These are phyloP conservation scores for Sporothrix curviconia DNA, from an alignment of 2,329 filamentous ascomycete species.

Conservation along the genomic window DNA sequence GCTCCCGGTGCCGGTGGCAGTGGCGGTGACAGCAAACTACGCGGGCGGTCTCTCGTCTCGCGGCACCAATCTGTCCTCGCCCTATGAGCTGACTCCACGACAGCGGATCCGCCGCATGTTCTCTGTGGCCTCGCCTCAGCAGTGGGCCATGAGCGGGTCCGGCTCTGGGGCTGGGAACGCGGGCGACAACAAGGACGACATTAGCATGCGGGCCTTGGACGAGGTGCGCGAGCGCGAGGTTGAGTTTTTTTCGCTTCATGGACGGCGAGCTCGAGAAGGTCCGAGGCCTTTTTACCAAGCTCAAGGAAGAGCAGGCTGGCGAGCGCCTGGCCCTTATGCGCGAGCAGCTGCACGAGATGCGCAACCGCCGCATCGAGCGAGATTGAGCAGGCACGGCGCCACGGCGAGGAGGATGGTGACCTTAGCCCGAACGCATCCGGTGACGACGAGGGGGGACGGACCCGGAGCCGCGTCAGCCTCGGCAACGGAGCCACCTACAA, in stretches of 20 bases:
- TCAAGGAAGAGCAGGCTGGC: slow-evolving; percentile 80
- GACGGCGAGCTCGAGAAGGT: slow-evolving; percentile 85
- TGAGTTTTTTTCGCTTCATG: slow-evolving; percentile 83
- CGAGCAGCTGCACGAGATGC: slow-evolving; percentile 88
- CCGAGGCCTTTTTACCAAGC: slow-evolving; percentile 78
- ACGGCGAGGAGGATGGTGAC: slow-evolving; percentile 17
- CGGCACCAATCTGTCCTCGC: neutral
- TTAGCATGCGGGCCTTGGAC: slow-evolving; percentile 38
- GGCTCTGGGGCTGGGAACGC: slow-evolving; percentile 29
- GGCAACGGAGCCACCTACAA: slow-evolving; percentile 14
- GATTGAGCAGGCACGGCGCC: slow-evolving; percentile 41
- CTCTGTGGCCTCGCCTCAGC: slow-evolving; percentile 27
- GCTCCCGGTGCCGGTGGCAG: neutral
- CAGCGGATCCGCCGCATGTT: slow-evolving; percentile 36
- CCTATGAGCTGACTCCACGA: slow-evolving; percentile 21
- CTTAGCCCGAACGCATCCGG: slow-evolving; percentile 21
- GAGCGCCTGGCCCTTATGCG: slow-evolving; percentile 63
- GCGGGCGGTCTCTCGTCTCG: slow-evolving; percentile 1
- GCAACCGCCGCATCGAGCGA: slow-evolving; percentile 74
- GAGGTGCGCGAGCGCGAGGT: slow-evolving; percentile 62
- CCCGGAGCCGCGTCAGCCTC: neutral
- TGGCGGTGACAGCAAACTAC: slow-evolving; percentile 20
- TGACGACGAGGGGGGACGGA: neutral
- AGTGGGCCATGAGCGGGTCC: neutral
- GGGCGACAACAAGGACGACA: slow-evolving; percentile 25